Evolutionary conservation across 1,139 yeast genomes (phyloP), one percentile per base, ranked within the genome.

Genomic region (Geotrichum fermentans): DNA sequence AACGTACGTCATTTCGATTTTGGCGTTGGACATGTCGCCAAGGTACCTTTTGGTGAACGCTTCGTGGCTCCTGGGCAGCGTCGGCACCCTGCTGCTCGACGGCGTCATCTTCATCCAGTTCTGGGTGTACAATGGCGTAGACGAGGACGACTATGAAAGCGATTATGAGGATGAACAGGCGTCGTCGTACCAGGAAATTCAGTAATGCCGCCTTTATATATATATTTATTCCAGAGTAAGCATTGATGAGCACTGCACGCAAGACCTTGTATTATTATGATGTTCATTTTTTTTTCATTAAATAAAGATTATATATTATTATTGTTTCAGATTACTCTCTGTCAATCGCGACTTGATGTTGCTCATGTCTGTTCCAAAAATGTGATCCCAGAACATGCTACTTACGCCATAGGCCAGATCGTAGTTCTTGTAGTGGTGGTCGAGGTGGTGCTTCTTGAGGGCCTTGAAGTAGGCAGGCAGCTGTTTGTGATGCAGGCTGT

Each of bases 401-500:
- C 97, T 87, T 53, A 92, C 97, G 58, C 99, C 99, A 60, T 88
- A 92, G 1, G 97, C 99, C 62, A 89, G 71, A 68, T 92, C 96
- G 68, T 87, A 94, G 68, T 94, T 90, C 73, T 90, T 90, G 74
- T 92, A 92, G 65, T 92, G 99, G 68, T 92, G 99, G 67, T 90
- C 98, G 68, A 92, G 77, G 68, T 92, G 99, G 64, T 87, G 82
- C 47, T 84, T 86, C 71, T 92, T 92, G 62, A 88, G 72, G 36
- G 78, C 80, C 65, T 87, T 90, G 68, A 87, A 72, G 64, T 73
- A 84, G 41, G 71, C 62, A 20, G 98, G 98, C 61, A 92, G 74
- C 59, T 74, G 75, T 35, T 84, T 78, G 70, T 92, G 99, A 65
- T 92, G 99, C 64, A 92, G 72, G 60, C 87, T 80, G 68, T 83